Conservation (phyloP, 2,329 filamentous ascomycete species). For the Nemania diffusa region DNA sequence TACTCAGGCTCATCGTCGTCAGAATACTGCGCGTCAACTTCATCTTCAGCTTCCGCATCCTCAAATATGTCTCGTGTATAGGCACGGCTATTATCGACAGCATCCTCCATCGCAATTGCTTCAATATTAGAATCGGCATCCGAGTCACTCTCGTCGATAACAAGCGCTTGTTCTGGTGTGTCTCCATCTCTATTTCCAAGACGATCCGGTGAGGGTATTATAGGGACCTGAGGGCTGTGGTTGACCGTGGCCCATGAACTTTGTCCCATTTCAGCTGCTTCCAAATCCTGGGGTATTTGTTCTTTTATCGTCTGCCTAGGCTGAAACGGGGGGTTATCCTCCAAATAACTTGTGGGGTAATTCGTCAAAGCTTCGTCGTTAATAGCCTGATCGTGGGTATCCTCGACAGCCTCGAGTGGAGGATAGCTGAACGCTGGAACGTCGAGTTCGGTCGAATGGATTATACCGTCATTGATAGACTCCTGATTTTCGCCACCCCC, state of each 20-base stretch:
- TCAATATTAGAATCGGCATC: slow-evolving; percentile 40
- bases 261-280: slow-evolving; percentile 19
- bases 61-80: slow-evolving; percentile 42
- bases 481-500: neutral
- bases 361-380: slow-evolving; percentile 33
- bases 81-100: slow-evolving; percentile 30
- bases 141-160: slow-evolving; percentile 48
- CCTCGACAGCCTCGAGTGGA: slow-evolving; percentile 36
- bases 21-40: slow-evolving; percentile 43
- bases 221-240: slow-evolving; percentile 29
- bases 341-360: slow-evolving; percentile 44
- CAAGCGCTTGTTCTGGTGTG: slow-evolving; percentile 44
- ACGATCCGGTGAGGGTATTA: slow-evolving; percentile 33
- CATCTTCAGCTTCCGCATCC: slow-evolving; percentile 44
- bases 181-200: slow-evolving; percentile 37
- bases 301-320: slow-evolving; percentile 23
- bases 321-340: slow-evolving; percentile 27
- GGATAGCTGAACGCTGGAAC: slow-evolving; percentile 35
- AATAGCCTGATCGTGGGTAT: slow-evolving; percentile 21
- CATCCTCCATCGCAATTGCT: slow-evolving; percentile 37
- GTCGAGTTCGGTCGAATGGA: neutral
- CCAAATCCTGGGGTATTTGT: slow-evolving; percentile 16
- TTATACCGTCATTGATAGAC: neutral
- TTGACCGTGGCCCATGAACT: slow-evolving; percentile 46
- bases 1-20: slow-evolving; percentile 48